Percentiles rank a stretch among this genome's conserved stretches.
phyloP scores from a whole-genome alignment of 1,139 yeast genomes.

The Yamadazyma epiphylla region DNA sequence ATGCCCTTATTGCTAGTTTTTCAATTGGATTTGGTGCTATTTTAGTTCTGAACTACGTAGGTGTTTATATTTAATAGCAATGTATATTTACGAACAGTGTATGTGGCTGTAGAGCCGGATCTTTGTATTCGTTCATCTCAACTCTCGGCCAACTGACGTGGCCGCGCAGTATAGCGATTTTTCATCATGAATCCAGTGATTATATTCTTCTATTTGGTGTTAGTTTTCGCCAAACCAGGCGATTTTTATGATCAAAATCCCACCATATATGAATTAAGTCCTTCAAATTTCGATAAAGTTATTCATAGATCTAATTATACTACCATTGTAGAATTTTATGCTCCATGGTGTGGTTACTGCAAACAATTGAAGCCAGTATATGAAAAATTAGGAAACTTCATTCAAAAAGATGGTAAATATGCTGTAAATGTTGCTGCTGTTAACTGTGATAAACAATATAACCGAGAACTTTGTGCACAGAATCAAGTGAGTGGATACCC shows the following conservation, averaged over 20 bases:
- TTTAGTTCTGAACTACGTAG: constrained; percentile 39
- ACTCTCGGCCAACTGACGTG: constrained; percentile 1
- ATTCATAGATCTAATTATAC: constrained; percentile 71
- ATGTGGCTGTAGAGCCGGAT: too few species aligned
- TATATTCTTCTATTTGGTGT: constrained; percentile 3
- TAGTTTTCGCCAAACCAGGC: constrained; percentile 6
- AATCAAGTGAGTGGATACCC: constrained; percentile 76
- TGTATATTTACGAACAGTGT: too few species aligned
- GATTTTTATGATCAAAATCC: constrained; percentile 28
- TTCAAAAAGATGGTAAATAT: constrained; percentile 47
- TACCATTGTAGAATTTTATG: constrained; percentile 85
- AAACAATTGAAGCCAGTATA: constrained; percentile 54
- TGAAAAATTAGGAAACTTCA: constrained; percentile 58
- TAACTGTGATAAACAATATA: constrained; percentile 71
- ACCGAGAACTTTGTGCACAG: constrained; percentile 66
- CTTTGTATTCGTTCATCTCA: too few species aligned
- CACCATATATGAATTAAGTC: constrained; percentile 54
- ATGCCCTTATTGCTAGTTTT: constrained; percentile 34
- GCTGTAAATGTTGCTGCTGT: constrained; percentile 77
- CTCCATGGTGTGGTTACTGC: constrained; percentile 96
- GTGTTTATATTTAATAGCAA: constrained; percentile 44
- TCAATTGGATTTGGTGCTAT: constrained; percentile 38
- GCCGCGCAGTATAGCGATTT: neutral
- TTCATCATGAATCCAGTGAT: neutral
- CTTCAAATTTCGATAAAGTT: constrained; percentile 58